Evolutionary conservation across 1,284 basidiomycete genomes (phyloP), one percentile per base, ranked within the genome.

Genomic region (Tilletia horrida): DNA sequence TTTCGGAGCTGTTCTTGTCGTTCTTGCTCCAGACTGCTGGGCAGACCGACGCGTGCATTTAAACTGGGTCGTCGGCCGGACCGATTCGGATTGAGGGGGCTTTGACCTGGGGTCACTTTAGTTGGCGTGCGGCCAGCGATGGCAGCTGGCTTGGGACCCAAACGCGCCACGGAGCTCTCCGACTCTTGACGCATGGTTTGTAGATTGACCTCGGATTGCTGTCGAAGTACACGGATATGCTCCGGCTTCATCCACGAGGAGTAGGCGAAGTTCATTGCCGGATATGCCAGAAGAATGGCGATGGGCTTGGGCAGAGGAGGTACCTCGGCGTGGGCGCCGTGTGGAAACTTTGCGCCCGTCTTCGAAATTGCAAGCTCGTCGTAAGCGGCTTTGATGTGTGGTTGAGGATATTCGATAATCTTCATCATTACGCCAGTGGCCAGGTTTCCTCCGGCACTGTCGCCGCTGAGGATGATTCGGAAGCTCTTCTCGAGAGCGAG

Each of bases 211-310:
- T 78, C 75, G 66, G 74, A 76, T 69, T 78, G 77, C 65, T 73
- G 91, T 83, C 90, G 86, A 13, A 97, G 85, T 13, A 95, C 90
- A 3, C 88, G 87, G 62, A 97, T 85, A 81, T 96, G 89, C 23
- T 87, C 86, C 1, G 90, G 89, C 0, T 93, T 89, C 93, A 97
- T 97, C 95, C 95, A 98, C 27, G 92, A 79, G 6, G 73, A 75
- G 81, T 94, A 97, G 81, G 96, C 95, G 84, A 98, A 97, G 82
- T 97, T 95, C 63, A 97, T 86, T 21, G 84, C 84, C 2, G 85
- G 84, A 72, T 87, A 87, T 85, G 91, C 68, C 65, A 96, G 87
- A 27, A 96, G 88, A 63, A 97, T 85, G 0, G 91, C 90, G 57
- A 90, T 84, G 0, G 95, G 95, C 27, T 84, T 84, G 13, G 85